Evolutionary conservation across 179 eudicot genomes (phyloP).

Genomic region (Carnegiea gigantea): DNA sequence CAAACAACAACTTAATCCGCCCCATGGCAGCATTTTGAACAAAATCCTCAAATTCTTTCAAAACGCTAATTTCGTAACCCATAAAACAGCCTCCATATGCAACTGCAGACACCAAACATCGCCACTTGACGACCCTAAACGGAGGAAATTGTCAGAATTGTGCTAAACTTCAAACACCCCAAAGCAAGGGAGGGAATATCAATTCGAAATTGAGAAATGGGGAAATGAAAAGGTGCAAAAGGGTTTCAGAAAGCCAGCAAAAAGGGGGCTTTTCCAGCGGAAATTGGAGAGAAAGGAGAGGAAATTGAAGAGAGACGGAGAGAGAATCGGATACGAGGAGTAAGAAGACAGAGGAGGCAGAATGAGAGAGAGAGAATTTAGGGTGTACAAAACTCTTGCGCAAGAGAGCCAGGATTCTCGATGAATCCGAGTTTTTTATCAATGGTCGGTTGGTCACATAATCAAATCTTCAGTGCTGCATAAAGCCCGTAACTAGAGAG

Average conservation of each 20-base stretch:
- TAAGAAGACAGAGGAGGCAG: background rate
- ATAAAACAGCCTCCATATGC: background rate
- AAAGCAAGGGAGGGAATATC: background rate
- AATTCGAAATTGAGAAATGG: background rate
- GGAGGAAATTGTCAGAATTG: background rate
- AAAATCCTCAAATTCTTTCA: background rate
- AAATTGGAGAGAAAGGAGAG: background rate
- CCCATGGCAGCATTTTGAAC: conserved; percentile 72
- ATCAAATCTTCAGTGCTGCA: background rate
- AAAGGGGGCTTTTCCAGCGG: background rate
- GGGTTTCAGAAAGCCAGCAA: conserved; percentile 1
- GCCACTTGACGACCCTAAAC: background rate
- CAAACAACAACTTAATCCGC: conserved; percentile 80
- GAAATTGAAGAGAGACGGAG: background rate
- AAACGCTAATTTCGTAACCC: conserved; percentile 30
- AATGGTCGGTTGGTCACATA: background rate
- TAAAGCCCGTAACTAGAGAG: background rate
- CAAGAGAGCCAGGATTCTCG: background rate
- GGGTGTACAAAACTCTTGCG: background rate
- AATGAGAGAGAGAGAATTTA: background rate
- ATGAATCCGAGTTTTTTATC: background rate
- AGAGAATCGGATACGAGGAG: too few species aligned
- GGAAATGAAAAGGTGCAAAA: background rate
- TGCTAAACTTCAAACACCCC: conserved; percentile 1
- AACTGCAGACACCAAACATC: background rate